Conservation (phyloP, 352 stramenopile genomes). For the Phytophthora fragariaefolia region DNA sequence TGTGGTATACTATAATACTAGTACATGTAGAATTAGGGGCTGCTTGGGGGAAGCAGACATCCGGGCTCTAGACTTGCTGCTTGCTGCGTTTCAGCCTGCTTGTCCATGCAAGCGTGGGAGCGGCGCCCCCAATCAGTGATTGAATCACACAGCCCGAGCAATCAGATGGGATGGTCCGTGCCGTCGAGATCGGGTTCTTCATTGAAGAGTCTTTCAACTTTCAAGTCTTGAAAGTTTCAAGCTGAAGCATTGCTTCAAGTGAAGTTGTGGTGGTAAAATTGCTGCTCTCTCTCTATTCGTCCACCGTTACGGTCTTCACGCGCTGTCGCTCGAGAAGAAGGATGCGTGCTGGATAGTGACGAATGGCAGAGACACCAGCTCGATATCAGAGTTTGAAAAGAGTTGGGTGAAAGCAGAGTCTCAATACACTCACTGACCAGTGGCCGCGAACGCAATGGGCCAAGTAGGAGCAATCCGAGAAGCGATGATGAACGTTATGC, state of each 20-base stretch:
- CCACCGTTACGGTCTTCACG: neutral
- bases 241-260: too few species aligned
- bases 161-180: conserved; percentile 12
- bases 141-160: conserved; percentile 12
- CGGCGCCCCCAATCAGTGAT: too few species aligned
- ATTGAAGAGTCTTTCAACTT: too few species aligned
- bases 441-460: too few species aligned
- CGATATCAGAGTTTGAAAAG: neutral
- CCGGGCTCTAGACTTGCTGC: neutral
- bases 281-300: too few species aligned
- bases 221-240: too few species aligned
- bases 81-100: conserved; percentile 6
- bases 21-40: too few species aligned
- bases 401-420: neutral
- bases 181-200: conserved; percentile 5
- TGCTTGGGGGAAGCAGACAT: conserved; percentile 11
- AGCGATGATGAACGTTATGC: too few species aligned
- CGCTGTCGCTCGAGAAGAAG: neutral
- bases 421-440: too few species aligned
- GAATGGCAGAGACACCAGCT: neutral
- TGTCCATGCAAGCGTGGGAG: conserved; percentile 22
- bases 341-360: neutral
- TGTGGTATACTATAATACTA: too few species aligned
- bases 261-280: too few species aligned
- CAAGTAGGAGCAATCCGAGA: too few species aligned